Evolutionary conservation across 2,329 filamentous ascomycete species (phyloP).

Genomic region (Ascochyta fabae): DNA sequence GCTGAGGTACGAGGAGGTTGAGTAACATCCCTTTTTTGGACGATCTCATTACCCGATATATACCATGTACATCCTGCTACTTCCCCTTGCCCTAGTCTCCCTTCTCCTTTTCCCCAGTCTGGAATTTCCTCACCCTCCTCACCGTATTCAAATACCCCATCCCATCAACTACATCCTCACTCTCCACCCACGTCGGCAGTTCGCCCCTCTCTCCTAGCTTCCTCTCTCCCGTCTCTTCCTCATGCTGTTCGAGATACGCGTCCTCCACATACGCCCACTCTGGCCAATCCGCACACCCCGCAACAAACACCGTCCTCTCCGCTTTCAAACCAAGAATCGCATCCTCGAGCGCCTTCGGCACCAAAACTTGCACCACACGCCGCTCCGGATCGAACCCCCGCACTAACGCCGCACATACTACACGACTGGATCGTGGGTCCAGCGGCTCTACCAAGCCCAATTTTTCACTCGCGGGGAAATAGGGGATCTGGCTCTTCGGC

Average conservation of each 20-base stretch:
- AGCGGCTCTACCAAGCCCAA: constrained; percentile 58
- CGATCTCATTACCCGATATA: background rate
- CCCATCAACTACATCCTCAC: constrained; percentile 21
- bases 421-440: constrained; percentile 64
- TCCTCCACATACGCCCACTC: constrained; percentile 48
- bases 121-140: constrained; percentile 43
- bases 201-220: constrained; percentile 7
- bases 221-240: constrained; percentile 16
- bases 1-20: constrained; percentile 12
- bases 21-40: background rate
- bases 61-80: background rate
- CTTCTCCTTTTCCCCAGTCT: constrained; percentile 11
- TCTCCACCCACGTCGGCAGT: constrained; percentile 34
- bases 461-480: constrained; percentile 58
- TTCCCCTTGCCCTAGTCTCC: background rate
- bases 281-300: constrained; percentile 40
- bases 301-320: constrained; percentile 41
- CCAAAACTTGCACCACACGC: constrained; percentile 67
- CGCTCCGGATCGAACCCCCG: constrained; percentile 68
- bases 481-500: constrained; percentile 65
- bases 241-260: constrained; percentile 21
- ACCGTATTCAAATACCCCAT: constrained; percentile 42
- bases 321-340: constrained; percentile 29
- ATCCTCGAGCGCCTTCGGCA: constrained; percentile 58
- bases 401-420: constrained; percentile 71